These are phyloP conservation scores for Vaccinium myrtillus DNA, from an alignment of 148 eudicot species.

Conservation along the genomic window DNA sequence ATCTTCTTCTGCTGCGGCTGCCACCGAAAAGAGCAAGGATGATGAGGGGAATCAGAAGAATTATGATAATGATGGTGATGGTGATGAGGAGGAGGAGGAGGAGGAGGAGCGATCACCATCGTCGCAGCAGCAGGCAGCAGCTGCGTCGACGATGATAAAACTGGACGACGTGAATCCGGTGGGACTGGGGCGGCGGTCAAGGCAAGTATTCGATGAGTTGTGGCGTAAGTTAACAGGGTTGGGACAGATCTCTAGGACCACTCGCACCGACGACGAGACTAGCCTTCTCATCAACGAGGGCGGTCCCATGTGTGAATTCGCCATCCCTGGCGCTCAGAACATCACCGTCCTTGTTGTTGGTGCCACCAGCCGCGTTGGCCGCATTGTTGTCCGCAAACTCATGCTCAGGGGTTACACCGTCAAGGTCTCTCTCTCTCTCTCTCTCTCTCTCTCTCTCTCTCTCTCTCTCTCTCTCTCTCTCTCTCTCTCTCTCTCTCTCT, in stretches of 20 bases:
- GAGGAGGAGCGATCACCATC: background rate
- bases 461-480: no score
- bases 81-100: slow-evolving; percentile 17
- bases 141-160: slow-evolving; percentile 43
- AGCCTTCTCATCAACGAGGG: slow-evolving; percentile 51
- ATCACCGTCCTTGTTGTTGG: slow-evolving; percentile 94
- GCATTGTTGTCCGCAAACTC: slow-evolving; percentile 89
- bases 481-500: background rate
- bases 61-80: slow-evolving; percentile 22
- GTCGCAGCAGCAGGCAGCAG: slow-evolving; percentile 19
- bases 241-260: slow-evolving; percentile 90
- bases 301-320: slow-evolving; percentile 86
- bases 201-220: slow-evolving; percentile 87
- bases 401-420: slow-evolving; percentile 96
- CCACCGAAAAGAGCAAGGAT: slow-evolving; percentile 18
- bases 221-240: slow-evolving; percentile 87
- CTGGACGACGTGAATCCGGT: slow-evolving; percentile 91
- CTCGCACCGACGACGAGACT: slow-evolving; percentile 46
- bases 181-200: slow-evolving; percentile 80
- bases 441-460: background rate
- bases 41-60: slow-evolving; percentile 22
- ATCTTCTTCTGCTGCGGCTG: slow-evolving; percentile 1
- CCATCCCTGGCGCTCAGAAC: slow-evolving; percentile 93
- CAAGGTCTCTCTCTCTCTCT: slow-evolving; percentile 40
- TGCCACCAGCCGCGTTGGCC: slow-evolving; percentile 94